Evolutionary conservation across 805 yeast species (phyloP).

Genomic region (Sugiyamaella chiloensis): DNA sequence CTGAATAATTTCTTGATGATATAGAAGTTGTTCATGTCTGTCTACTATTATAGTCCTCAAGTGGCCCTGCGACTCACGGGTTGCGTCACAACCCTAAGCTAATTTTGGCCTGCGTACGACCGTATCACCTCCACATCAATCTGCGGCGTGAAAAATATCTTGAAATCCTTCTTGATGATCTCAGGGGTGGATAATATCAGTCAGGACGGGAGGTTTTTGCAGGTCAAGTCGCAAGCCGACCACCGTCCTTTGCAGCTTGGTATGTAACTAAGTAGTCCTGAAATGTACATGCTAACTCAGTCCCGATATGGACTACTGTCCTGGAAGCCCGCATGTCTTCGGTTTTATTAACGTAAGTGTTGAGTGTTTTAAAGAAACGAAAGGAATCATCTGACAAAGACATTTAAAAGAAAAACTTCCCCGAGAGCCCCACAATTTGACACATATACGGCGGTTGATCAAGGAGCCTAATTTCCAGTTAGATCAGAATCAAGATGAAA

Average conservation of each 20-base stretch:
- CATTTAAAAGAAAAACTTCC: slow-evolving; percentile 32
- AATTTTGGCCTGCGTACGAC: too few species aligned
- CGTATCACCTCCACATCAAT: too few species aligned
- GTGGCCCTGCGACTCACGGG: too few species aligned
- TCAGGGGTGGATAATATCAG: slow-evolving; percentile 18
- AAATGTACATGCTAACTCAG: too few species aligned
- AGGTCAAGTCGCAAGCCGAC: slow-evolving; percentile 26
- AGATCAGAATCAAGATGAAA: too few species aligned
- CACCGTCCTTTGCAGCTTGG: slow-evolving; percentile 23
- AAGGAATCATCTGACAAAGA: slow-evolving; percentile 11
- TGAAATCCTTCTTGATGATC: slow-evolving; percentile 6
- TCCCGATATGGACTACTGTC: slow-evolving; percentile 33
- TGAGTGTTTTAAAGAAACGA: too few species aligned
- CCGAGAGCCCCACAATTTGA: slow-evolving; percentile 30
- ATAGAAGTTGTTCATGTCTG: too few species aligned
- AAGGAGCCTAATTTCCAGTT: too few species aligned
- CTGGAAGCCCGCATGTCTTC: slow-evolving; percentile 33
- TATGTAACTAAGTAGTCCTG: slow-evolving; percentile 5
- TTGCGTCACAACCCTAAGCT: too few species aligned
- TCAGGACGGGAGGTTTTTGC: slow-evolving; percentile 21
- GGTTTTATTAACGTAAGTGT: slow-evolving; percentile 27
- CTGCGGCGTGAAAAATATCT: too few species aligned
- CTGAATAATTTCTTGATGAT: too few species aligned
- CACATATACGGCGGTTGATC: slow-evolving; percentile 37
- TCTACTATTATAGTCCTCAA: too few species aligned